Base-by-base conservation (phyloP, 2,329 filamentous ascomycete species). In the Helotiales sp. region DNA sequence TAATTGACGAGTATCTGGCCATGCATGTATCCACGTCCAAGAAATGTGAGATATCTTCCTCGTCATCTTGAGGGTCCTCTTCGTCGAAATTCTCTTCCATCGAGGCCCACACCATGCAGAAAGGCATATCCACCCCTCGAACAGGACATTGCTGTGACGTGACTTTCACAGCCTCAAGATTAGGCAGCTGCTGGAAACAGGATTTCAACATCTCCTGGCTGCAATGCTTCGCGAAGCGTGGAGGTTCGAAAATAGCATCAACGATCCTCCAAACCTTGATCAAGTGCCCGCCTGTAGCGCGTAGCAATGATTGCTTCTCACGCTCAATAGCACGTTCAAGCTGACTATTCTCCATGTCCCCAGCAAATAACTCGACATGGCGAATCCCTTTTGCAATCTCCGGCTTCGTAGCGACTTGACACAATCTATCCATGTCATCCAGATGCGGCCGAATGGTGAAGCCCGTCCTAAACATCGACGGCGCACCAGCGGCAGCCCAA, bases 401-500 rank as follows among this genome's bases (percentile, higher is more conserved):
- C 7, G 50, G 59, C n/a, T 58, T 28, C 15, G 32, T 30, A 37
- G 32, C 58, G 17, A 60, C 24, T 7, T 40, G 43, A 6, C 47
- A 20, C 1, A 67, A 43, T 24, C 49, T 54, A 22, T 57, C 52
- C 61, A 69, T 64, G 45, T 64, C 57, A 20, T 57, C 37, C 26
- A 55, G 34, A 32, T 64, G 43, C 5, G 64, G 67, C 3, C 59
- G 40, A 24, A 69, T 6, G 2, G 43, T 26, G n/a, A 65, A 61
- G 6, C 61, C 59, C 43, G 57, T 40, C 13, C 40, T 60, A 32
- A 69, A 69, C 4, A 69, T 20, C 7, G 20, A 37, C 6, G 26
- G 40, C 11, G 49, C 57, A 5, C 64, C 67, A 20, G 59, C 57
- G 30, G 61, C 59, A 49, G 64, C 67, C 64, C 67, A 69, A 22